A percentile compares a stretch with the other conserved stretches of the same genome.
Conservation (phyloP, 2,329 filamentous ascomycete genomes). For the Scolecobasidium constrictum region DNA sequence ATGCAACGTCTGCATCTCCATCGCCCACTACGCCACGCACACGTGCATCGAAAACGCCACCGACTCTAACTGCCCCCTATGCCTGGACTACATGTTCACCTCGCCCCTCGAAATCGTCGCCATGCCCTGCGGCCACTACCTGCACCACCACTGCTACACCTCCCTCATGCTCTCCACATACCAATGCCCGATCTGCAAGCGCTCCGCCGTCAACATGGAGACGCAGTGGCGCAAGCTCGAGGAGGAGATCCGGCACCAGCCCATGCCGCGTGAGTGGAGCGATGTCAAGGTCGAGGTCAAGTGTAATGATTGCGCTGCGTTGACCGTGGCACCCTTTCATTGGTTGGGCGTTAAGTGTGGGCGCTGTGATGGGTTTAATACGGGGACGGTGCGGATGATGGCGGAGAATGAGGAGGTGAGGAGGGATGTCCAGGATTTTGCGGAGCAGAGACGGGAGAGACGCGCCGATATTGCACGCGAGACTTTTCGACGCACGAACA, state of each 20-base stretch:
- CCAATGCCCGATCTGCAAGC: slow-evolving; percentile 93
- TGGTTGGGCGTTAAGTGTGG: slow-evolving; percentile 89
- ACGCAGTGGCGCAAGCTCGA: slow-evolving; percentile 86
- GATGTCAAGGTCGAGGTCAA: slow-evolving; percentile 73
- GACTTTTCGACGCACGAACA: neutral
- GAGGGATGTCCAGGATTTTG: slow-evolving; percentile 11
- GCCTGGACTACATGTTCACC: slow-evolving; percentile 91
- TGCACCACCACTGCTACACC: slow-evolving; percentile 81
- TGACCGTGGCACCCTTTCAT: slow-evolving; percentile 79
- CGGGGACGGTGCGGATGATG: slow-evolving; percentile 35
- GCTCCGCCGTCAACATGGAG: slow-evolving; percentile 96
- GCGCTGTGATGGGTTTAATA: slow-evolving; percentile 44
- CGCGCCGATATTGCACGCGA: neutral
- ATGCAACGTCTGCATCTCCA: slow-evolving; percentile 89
- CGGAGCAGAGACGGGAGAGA: neutral
- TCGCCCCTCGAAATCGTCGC: slow-evolving; percentile 82
- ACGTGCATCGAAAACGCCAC: slow-evolving; percentile 91
- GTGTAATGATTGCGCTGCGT: slow-evolving; percentile 90
- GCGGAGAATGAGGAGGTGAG: slow-evolving; percentile 25
- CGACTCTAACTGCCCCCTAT: slow-evolving; percentile 94
- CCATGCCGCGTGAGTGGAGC: slow-evolving; percentile 77
- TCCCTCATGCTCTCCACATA: slow-evolving; percentile 84
- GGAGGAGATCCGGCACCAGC: slow-evolving; percentile 74
- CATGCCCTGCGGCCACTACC: slow-evolving; percentile 91
- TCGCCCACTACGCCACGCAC: slow-evolving; percentile 73